Conservation (phyloP, 2,329 filamentous ascomycete genomes). For the Claviceps monticola region DNA sequence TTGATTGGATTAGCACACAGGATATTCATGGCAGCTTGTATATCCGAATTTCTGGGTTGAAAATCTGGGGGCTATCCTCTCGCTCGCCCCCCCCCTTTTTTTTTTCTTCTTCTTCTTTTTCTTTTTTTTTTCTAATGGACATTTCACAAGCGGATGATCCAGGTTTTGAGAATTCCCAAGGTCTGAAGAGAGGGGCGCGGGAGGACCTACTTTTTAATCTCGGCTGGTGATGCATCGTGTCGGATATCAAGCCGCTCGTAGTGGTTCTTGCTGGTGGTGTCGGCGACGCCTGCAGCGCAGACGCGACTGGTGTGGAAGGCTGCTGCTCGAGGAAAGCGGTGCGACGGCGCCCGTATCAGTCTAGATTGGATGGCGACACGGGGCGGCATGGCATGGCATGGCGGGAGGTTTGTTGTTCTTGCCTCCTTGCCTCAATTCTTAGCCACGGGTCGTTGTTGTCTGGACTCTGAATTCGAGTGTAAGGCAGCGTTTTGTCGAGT, state of each 20-base stretch:
- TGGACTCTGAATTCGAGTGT: too few relatives aligned
- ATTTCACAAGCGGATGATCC: too few relatives aligned
- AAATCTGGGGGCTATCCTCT: too few relatives aligned
- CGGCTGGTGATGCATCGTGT: constrained; percentile 51
- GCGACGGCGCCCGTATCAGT: constrained; percentile 5
- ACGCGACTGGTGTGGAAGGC: constrained; percentile 3
- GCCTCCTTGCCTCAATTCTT: constrained; percentile 23
- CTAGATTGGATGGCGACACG: constrained; percentile 9
- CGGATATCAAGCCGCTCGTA: constrained; percentile 73
- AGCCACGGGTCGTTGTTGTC: background rate
- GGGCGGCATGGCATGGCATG: constrained; percentile 39
- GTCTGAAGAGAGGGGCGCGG: too few relatives aligned
- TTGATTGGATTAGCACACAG: too few relatives aligned
- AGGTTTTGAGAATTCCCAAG: too few relatives aligned
- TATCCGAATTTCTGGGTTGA: too few relatives aligned
- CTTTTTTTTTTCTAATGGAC: too few relatives aligned
- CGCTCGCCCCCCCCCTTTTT: too few relatives aligned
- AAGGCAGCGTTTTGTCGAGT: too few relatives aligned
- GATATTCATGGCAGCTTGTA: too few relatives aligned
- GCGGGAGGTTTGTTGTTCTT: constrained; percentile 21
- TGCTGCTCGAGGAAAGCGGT: constrained; percentile 12
- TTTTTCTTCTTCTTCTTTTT: too few relatives aligned
- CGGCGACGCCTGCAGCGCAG: constrained; percentile 12
- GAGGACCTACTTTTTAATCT: constrained; percentile 66
- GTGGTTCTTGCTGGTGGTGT: constrained; percentile 38